Evolutionary conservation across 768 basidiomycete genomes (phyloP).

Genomic region (Boletus eberwhitei): DNA sequence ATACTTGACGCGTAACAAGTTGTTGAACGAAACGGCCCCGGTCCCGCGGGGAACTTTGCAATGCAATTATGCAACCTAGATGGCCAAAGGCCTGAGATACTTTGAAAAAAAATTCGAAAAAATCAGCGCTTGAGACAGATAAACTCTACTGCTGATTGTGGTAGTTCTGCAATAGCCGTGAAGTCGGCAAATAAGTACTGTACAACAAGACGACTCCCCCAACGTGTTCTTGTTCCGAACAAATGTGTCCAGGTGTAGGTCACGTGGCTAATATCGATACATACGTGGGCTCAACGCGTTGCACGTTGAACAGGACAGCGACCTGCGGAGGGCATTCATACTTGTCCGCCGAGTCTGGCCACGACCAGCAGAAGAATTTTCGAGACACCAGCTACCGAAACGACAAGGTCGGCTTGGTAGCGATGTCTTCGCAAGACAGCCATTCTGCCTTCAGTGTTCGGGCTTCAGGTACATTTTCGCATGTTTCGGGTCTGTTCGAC

Average conservation of each 20-base stretch:
- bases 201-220: background rate
- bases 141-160: background rate
- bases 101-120: background rate
- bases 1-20: background rate
- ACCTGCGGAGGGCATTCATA: background rate
- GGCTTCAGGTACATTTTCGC: slow-evolving; percentile 11
- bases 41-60: too few species aligned
- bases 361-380: background rate
- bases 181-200: background rate
- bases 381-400: background rate
- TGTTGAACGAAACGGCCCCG: too few species aligned
- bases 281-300: slow-evolving; percentile 1
- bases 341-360: background rate
- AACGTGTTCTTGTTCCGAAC: background rate
- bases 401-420: background rate
- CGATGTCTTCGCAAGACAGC: slow-evolving; percentile 19
- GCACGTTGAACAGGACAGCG: slow-evolving; percentile 8
- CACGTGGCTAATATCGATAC: slow-evolving; percentile 11
- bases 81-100: background rate
- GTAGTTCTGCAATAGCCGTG: background rate
- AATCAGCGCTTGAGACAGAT: background rate
- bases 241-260: background rate
- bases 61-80: too few species aligned
- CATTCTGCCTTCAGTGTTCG: slow-evolving; percentile 20
- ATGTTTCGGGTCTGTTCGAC: background rate